Evolutionary conservation across 495 filamentous ascomycete species (phyloP).

Genomic region (Venustampulla echinocandica): DNA sequence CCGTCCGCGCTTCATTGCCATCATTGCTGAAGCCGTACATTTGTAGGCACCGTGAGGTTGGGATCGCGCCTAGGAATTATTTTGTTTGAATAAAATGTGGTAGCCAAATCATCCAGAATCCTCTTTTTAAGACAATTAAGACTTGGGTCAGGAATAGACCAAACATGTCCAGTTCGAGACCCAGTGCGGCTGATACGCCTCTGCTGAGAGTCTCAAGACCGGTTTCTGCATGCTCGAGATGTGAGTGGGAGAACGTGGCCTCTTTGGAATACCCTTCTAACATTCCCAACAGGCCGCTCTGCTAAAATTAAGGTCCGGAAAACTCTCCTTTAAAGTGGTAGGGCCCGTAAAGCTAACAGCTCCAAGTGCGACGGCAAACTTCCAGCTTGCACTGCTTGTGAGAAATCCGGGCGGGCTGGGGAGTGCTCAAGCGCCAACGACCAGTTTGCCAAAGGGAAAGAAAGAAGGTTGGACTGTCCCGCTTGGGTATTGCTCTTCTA

Average conservation of each 20-base stretch:
- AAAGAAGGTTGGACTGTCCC: constrained; percentile 49
- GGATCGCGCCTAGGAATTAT: no score
- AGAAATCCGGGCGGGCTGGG: constrained; percentile 66
- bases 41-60: no score
- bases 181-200: constrained; percentile 52
- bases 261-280: no score
- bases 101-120: no score
- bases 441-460: constrained; percentile 88
- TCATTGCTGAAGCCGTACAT: no score
- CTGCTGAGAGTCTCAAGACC: constrained; percentile 82
- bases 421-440: constrained; percentile 92
- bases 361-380: constrained; percentile 81
- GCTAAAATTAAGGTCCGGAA: constrained; percentile 63
- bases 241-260: no score
- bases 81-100: no score
- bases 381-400: constrained; percentile 86
- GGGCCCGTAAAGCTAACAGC: neutral
- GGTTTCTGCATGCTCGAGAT: constrained; percentile 87
- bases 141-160: no score
- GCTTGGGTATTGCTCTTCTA: neutral
- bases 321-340: neutral
- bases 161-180: constrained; percentile 14
- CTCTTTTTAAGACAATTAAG: no score
- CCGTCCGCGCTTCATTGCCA: no score
- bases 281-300: constrained; percentile 51